Percentiles rank a stretch among this genome's conserved stretches.
Conservation (phyloP, 495 filamentous ascomycete genomes). For the Bathelium albidoporum region DNA sequence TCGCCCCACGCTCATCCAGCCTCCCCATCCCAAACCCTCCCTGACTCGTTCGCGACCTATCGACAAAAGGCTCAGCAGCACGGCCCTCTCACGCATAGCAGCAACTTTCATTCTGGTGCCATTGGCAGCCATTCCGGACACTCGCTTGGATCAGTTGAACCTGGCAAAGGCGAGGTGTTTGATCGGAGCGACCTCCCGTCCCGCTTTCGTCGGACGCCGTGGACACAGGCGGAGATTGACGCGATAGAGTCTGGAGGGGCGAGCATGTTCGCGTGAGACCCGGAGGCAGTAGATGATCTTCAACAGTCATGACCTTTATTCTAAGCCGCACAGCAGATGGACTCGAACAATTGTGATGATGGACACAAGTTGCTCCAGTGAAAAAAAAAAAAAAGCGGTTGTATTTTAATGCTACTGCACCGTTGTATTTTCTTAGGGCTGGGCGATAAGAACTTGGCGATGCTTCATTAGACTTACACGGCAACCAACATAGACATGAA, state of each 20-base stretch:
- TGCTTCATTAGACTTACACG: background rate
- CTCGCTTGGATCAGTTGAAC: conserved; percentile 58
- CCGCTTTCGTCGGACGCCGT: conserved; percentile 65
- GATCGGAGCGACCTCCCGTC: conserved; percentile 79
- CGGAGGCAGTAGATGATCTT: background rate
- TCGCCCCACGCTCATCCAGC: conserved; percentile 55
- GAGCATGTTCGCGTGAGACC: conserved; percentile 45
- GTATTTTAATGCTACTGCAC: background rate
- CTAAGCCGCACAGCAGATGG: background rate
- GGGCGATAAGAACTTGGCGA: background rate
- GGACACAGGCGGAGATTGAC: conserved; percentile 79
- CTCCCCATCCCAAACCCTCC: conserved; percentile 50
- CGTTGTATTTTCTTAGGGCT: background rate
- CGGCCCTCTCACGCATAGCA: conserved; percentile 63
- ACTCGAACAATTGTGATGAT: too few species aligned
- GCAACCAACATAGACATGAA: background rate
- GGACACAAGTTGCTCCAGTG: too few species aligned
- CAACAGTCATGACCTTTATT: background rate
- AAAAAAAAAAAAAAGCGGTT: background rate
- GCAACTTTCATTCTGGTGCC: conserved; percentile 36
- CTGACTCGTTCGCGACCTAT: conserved; percentile 80
- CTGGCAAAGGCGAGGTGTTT: conserved; percentile 67
- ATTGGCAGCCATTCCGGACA: conserved; percentile 58
- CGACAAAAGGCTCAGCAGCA: conserved; percentile 87
- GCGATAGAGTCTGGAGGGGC: conserved; percentile 89